Base-by-base conservation (phyloP, 495 filamentous ascomycete species). In the Penicillium malachiteum region DNA sequence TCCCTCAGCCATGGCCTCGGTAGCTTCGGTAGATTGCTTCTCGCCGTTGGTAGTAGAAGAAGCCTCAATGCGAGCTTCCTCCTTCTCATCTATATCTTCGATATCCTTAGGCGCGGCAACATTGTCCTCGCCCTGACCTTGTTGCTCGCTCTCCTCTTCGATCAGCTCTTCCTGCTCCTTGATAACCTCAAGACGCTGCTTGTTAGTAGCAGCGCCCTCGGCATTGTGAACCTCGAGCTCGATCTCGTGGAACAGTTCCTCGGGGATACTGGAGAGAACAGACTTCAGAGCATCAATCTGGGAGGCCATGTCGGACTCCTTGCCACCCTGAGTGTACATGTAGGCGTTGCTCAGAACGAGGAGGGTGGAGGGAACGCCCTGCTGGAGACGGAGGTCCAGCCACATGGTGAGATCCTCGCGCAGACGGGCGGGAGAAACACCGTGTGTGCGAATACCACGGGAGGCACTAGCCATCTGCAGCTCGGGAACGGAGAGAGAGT, bases 111-210 rank as follows among this genome's bases (percentile, higher is more conserved):
- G 73, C 64, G 84, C 75, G 0, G 74, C 54, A 30, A 75, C 69
- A 8, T 74, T 75, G 60, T 78, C 81, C 63, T 85, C 83, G 72
- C 84, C 87, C 76, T 85, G 84, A 68, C 87, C 81, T 69, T 87
- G 86, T 77, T 97, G 92, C 76, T 93, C 82, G 57, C 92, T 93
- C 77, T 99, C 94, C 74, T 97, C 95, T 55, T 96, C 84, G 61
- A 99, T 99, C 48, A 99, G 83, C 63, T 97, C 94, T 68, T 99
- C 90, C 76, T 99, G 94, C 77, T 99, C 94, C 83, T 91, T 95
- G 64, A 99, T 81, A 7, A 99, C 94, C 80, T 99, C 94, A n/a
- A 99, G 84, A 66, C 94, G 88, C 77, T 99, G 94, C 79, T 92
- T 96, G 82, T 99, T 99, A 51, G 95, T 99, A 48, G 94, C 95